Evolutionary conservation across 306 rosid genomes (phyloP), one percentile per base, ranked within the genome.

Genomic region (Ormosia emarginata): DNA sequence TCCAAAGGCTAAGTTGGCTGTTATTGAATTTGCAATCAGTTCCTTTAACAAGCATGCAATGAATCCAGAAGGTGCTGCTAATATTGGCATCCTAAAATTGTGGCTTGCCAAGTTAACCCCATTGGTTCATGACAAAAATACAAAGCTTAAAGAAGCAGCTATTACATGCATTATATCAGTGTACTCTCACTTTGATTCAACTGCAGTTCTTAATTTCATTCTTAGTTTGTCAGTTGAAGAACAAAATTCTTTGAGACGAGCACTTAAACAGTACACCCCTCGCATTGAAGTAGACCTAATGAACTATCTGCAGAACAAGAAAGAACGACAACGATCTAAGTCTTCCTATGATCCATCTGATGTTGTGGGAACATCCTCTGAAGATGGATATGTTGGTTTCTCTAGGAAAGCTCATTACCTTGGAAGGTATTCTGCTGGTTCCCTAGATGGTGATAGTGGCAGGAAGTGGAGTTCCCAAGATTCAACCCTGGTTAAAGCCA

Each of bases 251-350:
- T 79, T 96, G 90, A 91, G 99, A 88, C 94, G 99, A 80, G 98
- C 99, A 52, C 89, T 96, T 39, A 96, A 96, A 83, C 99, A 96
- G 78, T 80, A 82, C 66, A 96, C 99, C 67, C 99, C 99, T 83
- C 99, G 99, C 85, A 96, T 96, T 77, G 99, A 96, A 87, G 99
- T 96, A 74, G 99, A 96, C 87, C 89, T 96, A 67, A 87, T 96
- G 91, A 96, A 88, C 91, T 96, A 86, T 81, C 77, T 96, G 79
- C 99, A 96, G 86, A 96, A 68, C 90, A 96, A 96, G 94, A 96
- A 90, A 89, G 99, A 94, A 55, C 87, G 97, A 12, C 98, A 93
- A 44, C 96, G 98, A 39, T 41, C 86, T 0, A 96, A 94, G 84
- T 86, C 98, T 81, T 95, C 91, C 69, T 96, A 90, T 79, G 99